Evolutionary conservation across 1,139 yeast genomes (phyloP).

Genomic region (Zygoascus meyerae): DNA sequence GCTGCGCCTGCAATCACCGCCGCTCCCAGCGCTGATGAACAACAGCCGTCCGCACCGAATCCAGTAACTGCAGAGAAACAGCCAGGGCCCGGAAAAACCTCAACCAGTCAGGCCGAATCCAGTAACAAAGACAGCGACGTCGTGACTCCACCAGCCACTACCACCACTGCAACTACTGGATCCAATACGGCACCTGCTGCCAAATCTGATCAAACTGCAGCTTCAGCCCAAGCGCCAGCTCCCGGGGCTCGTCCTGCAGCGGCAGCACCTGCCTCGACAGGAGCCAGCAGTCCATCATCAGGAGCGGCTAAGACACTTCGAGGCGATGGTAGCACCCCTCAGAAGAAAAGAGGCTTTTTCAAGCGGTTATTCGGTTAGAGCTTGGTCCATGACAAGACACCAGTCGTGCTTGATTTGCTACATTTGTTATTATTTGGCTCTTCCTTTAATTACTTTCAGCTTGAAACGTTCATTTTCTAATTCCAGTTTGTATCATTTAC

Average conservation of each 20-base stretch:
- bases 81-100: not conserved
- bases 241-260: slow-evolving; percentile 10
- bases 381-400: too few species aligned
- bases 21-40: not conserved
- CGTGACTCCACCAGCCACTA: not conserved
- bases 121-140: not conserved
- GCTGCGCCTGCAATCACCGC: not conserved
- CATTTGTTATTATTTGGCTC: too few species aligned
- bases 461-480: too few species aligned
- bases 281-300: slow-evolving; percentile 3
- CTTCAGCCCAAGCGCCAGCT: slow-evolving; percentile 17
- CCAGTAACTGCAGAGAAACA: too few species aligned
- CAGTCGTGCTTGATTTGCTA: too few species aligned
- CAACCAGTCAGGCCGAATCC: too few species aligned
- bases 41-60: too few species aligned
- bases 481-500: too few species aligned
- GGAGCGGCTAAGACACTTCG: slow-evolving; percentile 11
- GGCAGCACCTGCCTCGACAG: slow-evolving; percentile 3
- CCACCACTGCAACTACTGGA: not conserved
- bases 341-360: slow-evolving; percentile 12
- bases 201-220: slow-evolving; percentile 14
- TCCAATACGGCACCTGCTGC: slow-evolving; percentile 15
- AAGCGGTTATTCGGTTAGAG: slow-evolving; percentile 13
- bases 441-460: too few species aligned
- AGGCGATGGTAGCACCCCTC: not conserved